Evolutionary conservation across 2,329 filamentous ascomycete species (phyloP).

Genomic region (Phaeophleospora eucalypticola): DNA sequence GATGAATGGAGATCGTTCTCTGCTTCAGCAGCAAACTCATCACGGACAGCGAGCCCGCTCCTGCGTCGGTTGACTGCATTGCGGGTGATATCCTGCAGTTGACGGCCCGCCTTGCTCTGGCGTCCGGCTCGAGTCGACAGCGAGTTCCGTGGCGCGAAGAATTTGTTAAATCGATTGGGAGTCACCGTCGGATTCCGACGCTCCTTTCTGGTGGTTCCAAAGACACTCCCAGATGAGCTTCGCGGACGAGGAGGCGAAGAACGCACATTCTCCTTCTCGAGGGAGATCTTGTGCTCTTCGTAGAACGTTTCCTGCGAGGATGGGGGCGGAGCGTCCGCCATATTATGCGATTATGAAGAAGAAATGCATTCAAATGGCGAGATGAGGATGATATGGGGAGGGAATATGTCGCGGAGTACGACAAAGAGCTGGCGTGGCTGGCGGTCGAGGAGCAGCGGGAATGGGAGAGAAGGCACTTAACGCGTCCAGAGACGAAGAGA

Average conservation of each 20-base stretch:
- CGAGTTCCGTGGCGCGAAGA: constrained; percentile 47
- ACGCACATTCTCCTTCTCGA: constrained; percentile 31
- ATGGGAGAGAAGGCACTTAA: background rate
- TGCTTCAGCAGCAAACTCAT: constrained; percentile 14
- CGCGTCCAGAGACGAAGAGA: background rate
- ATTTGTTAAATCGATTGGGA: constrained; percentile 49
- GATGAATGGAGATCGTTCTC: constrained; percentile 25
- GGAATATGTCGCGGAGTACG: no score
- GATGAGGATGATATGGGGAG: no score
- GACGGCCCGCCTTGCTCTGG: constrained; percentile 40
- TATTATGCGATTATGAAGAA: constrained; percentile 12
- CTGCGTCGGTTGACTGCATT: constrained; percentile 40
- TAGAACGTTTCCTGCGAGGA: constrained; percentile 33
- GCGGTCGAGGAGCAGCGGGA: background rate
- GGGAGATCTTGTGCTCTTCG: constrained; percentile 25
- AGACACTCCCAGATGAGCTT: constrained; percentile 7
- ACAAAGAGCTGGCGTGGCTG: background rate
- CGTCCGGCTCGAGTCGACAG: constrained; percentile 24
- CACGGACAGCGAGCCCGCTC: constrained; percentile 5
- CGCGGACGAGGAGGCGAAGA: constrained; percentile 26
- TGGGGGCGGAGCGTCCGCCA: constrained; percentile 27
- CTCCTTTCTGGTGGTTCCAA: constrained; percentile 34
- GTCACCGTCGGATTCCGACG: constrained; percentile 49
- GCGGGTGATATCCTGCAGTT: constrained; percentile 48
- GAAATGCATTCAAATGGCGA: no score